Evolutionary conservation across 768 basidiomycete species (phyloP).

Genomic region (Filobasidium wieringae): DNA sequence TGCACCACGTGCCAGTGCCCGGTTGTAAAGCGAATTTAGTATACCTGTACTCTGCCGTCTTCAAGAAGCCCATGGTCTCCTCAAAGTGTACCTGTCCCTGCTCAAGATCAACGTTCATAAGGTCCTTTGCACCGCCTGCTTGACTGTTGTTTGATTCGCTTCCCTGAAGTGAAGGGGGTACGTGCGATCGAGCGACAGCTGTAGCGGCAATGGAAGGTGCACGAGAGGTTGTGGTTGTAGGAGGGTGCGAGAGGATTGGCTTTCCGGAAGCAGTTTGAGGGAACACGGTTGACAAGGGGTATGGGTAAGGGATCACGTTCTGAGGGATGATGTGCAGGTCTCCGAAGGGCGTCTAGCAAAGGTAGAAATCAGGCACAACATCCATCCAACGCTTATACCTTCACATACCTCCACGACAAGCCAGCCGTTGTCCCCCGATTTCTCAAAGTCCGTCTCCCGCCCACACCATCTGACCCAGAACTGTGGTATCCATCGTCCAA

Average conservation of each 20-base stretch:
- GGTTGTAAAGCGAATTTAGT: constrained; percentile 80
- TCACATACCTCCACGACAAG: constrained; percentile 72
- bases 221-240: constrained; percentile 7
- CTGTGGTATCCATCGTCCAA: constrained; percentile 88
- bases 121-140: constrained; percentile 33
- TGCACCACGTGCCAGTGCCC: constrained; percentile 63
- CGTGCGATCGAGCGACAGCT: constrained; percentile 9
- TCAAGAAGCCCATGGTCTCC: constrained; percentile 44
- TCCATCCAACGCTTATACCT: neutral
- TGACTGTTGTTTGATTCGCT: constrained; percentile 19
- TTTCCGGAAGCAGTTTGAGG: constrained; percentile 35
- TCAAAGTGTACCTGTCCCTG: constrained; percentile 37
- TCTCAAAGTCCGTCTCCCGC: constrained; percentile 65
- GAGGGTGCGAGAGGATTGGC: neutral
- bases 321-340: constrained; percentile 68
- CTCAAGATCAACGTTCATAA: constrained; percentile 35
- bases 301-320: constrained; percentile 57
- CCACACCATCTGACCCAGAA: constrained; percentile 84
- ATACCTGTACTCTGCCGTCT: constrained; percentile 81
- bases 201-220: constrained; percentile 4
- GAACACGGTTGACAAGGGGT: constrained; percentile 70
- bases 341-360: constrained; percentile 64
- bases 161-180: neutral
- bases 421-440: constrained; percentile 50
- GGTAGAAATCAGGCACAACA: neutral